These are phyloP conservation scores for Salix dunnii DNA, from an alignment of 345 rosid species.

Conservation along the genomic window DNA sequence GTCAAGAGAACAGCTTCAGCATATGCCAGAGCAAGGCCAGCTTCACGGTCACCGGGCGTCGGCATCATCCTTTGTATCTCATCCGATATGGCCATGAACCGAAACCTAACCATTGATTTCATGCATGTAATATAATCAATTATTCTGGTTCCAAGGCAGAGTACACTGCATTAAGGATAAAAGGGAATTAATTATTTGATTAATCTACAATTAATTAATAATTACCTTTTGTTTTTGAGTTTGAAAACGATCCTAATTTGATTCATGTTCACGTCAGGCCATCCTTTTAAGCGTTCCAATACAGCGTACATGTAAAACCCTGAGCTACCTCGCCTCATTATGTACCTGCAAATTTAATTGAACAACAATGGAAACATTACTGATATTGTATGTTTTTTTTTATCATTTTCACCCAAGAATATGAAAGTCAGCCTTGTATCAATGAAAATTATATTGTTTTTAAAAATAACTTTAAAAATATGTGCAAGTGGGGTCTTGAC, in stretches of 20 bases:
- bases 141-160: neutral
- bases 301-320: conserved; percentile 13
- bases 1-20: conserved; percentile 22
- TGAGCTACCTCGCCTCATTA: conserved; percentile 16
- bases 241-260: conserved; percentile 20
- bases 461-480: too few relatives aligned
- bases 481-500: too few relatives aligned
- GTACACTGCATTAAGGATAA: neutral
- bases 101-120: neutral
- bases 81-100: conserved; percentile 13
- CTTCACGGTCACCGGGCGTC: conserved; percentile 1
- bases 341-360: conserved; percentile 1
- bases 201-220: too few relatives aligned
- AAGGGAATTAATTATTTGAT: neutral
- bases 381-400: too few relatives aligned
- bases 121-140: neutral
- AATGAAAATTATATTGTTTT: too few relatives aligned
- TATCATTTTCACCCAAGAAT: too few relatives aligned
- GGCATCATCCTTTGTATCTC: conserved; percentile 17
- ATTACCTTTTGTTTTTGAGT: conserved; percentile 20
- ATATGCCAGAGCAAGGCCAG: conserved; percentile 3
- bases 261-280: conserved; percentile 20
- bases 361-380: neutral
- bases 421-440: too few relatives aligned
- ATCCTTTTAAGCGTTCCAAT: conserved; percentile 21